Conservation (phyloP, 2,329 filamentous ascomycete species). For the Fusarium beomiforme region DNA sequence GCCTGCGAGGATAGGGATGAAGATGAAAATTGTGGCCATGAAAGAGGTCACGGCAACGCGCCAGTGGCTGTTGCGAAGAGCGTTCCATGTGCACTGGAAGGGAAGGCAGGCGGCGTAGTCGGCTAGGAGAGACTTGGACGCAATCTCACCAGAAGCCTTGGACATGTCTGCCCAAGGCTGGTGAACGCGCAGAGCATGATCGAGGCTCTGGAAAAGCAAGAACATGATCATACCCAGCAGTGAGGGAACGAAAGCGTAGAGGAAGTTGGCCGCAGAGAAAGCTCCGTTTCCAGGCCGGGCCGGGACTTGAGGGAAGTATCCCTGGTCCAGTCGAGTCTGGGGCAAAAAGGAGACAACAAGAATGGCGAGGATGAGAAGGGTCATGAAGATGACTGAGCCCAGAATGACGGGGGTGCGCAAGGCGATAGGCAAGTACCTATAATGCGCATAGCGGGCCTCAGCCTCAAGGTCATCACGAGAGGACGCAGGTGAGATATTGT, state of each 20-base stretch:
- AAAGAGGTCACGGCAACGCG: constrained; percentile 71
- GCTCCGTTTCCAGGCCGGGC: constrained; percentile 69
- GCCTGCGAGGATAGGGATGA: constrained; percentile 74
- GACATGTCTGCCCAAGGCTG: constrained; percentile 75
- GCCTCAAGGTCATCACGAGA: constrained; percentile 43
- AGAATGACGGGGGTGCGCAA: constrained; percentile 74
- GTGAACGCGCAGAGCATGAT: constrained; percentile 71
- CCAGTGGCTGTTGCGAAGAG: constrained; percentile 70
- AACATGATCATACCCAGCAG: constrained; percentile 74
- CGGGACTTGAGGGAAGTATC: constrained; percentile 76
- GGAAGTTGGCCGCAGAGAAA: constrained; percentile 88
- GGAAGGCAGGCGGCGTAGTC: constrained; percentile 77
- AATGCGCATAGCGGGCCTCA: constrained; percentile 46
- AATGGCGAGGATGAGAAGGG: constrained; percentile 74
- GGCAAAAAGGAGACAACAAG: constrained; percentile 83
- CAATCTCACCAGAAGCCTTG: constrained; percentile 66
- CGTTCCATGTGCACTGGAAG: constrained; percentile 66
- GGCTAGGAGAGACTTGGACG: constrained; percentile 71
- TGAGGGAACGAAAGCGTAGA: constrained; percentile 81
- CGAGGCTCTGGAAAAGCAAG: constrained; percentile 73
- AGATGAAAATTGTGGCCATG: constrained; percentile 66
- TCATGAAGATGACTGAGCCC: constrained; percentile 68
- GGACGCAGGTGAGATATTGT: constrained; percentile 47
- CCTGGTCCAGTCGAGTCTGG: constrained; percentile 69
- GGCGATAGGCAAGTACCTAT: constrained; percentile 81